Conservation (phyloP, 1,139 yeast species). For the Hemisphaericaspora xylofermentans region DNA sequence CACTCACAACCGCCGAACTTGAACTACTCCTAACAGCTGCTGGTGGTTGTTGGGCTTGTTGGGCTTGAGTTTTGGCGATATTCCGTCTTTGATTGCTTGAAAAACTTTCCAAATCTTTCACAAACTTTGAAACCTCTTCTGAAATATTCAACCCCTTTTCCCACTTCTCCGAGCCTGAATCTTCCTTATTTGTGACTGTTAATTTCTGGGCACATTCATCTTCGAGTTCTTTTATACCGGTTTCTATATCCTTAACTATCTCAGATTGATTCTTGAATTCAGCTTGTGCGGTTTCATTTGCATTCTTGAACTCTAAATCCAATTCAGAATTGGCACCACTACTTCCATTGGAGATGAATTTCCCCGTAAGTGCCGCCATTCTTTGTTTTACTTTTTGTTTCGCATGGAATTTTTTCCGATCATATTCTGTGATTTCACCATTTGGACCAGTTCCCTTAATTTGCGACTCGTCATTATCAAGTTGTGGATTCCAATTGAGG, state of each 20-base stretch:
- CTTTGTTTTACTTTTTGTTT: conserved; percentile 76
- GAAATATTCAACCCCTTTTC: conserved; percentile 81
- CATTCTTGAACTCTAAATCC: conserved; percentile 58
- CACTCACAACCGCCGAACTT: too few relatives aligned
- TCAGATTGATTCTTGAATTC: conserved; percentile 57
- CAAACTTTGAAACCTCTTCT: conserved; percentile 60
- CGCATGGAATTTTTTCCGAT: conserved; percentile 73
- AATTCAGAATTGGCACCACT: conserved; percentile 35
- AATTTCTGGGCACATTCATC: conserved; percentile 54
- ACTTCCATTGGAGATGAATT: conserved; percentile 42
- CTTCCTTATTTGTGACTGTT: conserved; percentile 43
- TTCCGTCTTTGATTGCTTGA: conserved; percentile 10
- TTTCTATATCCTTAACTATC: conserved; percentile 70
- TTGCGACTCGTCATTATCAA: conserved; percentile 50
- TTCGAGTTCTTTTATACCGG: conserved; percentile 70
- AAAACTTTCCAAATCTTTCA: conserved; percentile 49
- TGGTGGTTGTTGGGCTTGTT: conserved; percentile 1
- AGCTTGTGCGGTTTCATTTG: conserved; percentile 50
- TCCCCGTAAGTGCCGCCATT: conserved; percentile 91
- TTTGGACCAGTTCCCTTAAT: conserved; percentile 81
- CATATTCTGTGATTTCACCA: conserved; percentile 81
- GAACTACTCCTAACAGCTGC: too few relatives aligned
- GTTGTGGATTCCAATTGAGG: conserved; percentile 54
- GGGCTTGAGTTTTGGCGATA: conserved; percentile 9
- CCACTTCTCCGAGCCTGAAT: conserved; percentile 71